These are phyloP conservation scores for Penicillium pulvis DNA, from an alignment of 495 filamentous ascomycete genomes.

Conservation along the genomic window DNA sequence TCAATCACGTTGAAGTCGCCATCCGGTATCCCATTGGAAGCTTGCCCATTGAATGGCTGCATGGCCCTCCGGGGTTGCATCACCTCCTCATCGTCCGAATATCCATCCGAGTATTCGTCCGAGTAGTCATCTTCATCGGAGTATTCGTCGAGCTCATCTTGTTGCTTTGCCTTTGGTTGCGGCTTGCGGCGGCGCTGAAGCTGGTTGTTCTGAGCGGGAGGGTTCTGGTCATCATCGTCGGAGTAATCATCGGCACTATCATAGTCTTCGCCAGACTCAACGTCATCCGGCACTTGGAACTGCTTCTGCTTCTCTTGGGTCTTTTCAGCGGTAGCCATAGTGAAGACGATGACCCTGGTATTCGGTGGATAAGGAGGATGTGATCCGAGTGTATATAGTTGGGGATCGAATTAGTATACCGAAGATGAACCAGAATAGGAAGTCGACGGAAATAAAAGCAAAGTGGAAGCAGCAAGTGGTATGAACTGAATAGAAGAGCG, in stretches of 20 bases:
- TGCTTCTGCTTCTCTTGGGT: conserved; percentile 35
- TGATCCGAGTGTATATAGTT: neutral
- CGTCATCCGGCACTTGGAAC: conserved; percentile 39
- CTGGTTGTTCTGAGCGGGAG: conserved; percentile 31
- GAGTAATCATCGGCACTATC: conserved; percentile 37
- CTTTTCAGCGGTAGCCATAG: conserved; percentile 47
- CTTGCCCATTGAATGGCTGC: conserved; percentile 42
- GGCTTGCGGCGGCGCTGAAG: conserved; percentile 24
- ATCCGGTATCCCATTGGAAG: conserved; percentile 15
- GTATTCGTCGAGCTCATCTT: conserved; percentile 37
- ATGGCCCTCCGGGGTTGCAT: conserved; percentile 30
- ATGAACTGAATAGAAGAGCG: conserved; percentile 11
- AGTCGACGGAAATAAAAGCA: neutral
- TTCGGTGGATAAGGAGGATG: neutral
- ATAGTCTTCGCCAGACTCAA: conserved; percentile 43
- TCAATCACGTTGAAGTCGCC: conserved; percentile 38
- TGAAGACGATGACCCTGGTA: conserved; percentile 11
- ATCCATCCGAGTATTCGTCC: conserved; percentile 52
- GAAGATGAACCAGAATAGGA: neutral
- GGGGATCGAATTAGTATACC: conserved; percentile 5
- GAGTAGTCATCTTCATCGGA: conserved; percentile 51
- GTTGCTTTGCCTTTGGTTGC: conserved; percentile 24
- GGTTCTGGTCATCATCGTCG: conserved; percentile 36
- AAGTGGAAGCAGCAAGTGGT: conserved; percentile 15
- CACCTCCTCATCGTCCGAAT: conserved; percentile 49